Evolutionary conservation across 1,284 basidiomycete genomes (phyloP), one percentile per base, ranked within the genome.

Genomic region (Porodaedalea pini): DNA sequence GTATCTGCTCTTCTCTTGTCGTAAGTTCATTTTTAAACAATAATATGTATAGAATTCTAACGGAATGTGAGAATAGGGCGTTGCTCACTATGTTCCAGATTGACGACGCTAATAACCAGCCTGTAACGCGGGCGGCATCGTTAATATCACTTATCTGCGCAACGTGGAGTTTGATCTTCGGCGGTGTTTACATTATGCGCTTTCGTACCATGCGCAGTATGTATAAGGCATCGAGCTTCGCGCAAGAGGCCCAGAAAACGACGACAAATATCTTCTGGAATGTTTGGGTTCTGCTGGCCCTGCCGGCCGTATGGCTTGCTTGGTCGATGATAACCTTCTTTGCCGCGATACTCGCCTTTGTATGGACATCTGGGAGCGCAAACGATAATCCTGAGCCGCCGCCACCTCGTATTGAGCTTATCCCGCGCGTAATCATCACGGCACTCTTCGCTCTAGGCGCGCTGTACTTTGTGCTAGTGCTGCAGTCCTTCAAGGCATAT

Each of bases 201-300:
- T 90, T 91, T 63, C 80, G 82, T n/a, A 83, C 82, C 1, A 90
- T 91, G 88, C 77, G 81, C 47, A 85, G 76, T 61, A 90, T 90
- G 87, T 77, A 82, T 66, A 80, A 84, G 57, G 89, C 88, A 10
- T 82, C 83, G 2, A 76, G 79, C 55, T 91, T 87, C 86, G 86
- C 88, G 6, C 85, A 89, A 84, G 87, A 90, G 70, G 84, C 86
- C 21, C 78, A 81, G 53, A 81, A 78, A 67, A 80, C 79, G 0
- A 79, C 83, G 36, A 85, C 87, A 0, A 70, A 78, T 7, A 81
- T 90, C 21, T 76, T 80, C 68, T 91, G 88, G 88, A 91, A 90
- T 61, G 85, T 88, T 11, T 91, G 88, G 89, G 84, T 90, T 0
- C 65, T 91, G 7, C 73, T 91, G 13, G 81, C 86, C 0, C 83